Evolutionary conservation across 2,329 filamentous ascomycete species (phyloP).

Genomic region (Penicillium glabrum): DNA sequence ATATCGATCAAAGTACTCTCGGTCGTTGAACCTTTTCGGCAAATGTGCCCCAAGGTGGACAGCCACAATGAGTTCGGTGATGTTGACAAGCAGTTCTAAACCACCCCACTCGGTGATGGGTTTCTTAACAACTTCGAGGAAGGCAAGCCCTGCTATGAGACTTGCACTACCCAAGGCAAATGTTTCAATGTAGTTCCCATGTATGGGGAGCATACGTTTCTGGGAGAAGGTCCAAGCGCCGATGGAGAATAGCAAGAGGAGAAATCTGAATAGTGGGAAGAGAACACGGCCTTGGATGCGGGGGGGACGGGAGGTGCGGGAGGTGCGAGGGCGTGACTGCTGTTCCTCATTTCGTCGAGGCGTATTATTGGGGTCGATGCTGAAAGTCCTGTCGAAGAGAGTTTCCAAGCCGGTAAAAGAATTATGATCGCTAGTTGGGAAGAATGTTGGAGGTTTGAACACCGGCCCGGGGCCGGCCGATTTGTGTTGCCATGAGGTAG

Average conservation of each 20-base stretch:
- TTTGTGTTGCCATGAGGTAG: constrained; percentile 20
- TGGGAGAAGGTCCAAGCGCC: constrained; percentile 35
- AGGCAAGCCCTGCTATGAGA: constrained; percentile 40
- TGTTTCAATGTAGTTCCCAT: constrained; percentile 39
- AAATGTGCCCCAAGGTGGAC: constrained; percentile 39
- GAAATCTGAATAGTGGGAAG: constrained; percentile 32
- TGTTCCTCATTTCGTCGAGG: constrained; percentile 22
- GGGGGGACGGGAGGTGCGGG: background rate
- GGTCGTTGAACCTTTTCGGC: constrained; percentile 28
- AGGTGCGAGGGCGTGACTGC: background rate
- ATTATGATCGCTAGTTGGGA: constrained; percentile 41
- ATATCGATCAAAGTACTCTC: constrained; percentile 40
- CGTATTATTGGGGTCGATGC: constrained; percentile 32
- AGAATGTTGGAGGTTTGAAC: constrained; percentile 49
- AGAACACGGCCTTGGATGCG: constrained; percentile 19
- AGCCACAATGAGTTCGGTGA: constrained; percentile 39
- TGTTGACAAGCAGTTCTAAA: constrained; percentile 39
- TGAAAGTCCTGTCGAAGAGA: constrained; percentile 48
- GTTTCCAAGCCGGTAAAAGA: constrained; percentile 48
- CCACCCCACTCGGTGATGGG: constrained; percentile 40
- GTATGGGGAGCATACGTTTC: constrained; percentile 29
- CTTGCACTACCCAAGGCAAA: constrained; percentile 40
- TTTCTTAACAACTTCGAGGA: constrained; percentile 38
- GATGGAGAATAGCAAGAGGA: constrained; percentile 31
- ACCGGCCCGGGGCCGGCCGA: constrained; percentile 24